Base-by-base conservation (phyloP, 208 protist species). In the Leishmania arabica region DNA sequence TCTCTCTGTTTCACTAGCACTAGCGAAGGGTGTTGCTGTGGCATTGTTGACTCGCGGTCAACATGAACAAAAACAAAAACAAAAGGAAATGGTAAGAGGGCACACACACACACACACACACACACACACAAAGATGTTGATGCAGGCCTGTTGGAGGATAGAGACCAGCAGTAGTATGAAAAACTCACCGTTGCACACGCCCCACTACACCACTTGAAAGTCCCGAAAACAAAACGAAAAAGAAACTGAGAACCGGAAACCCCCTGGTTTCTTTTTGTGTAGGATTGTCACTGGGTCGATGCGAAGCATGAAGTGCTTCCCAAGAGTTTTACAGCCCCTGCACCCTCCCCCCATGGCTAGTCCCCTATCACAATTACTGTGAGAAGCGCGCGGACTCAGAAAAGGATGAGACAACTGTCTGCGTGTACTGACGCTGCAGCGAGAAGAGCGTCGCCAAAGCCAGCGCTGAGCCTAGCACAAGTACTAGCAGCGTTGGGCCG, bases 401-500 rank as follows among this genome's bases (percentile, higher is more conserved):
- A 78, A 94, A 93, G 58, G 91, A 88, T 40, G 91, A 85, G 68
- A 87, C 73, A 47, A 89, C 84, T 17, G 83, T 89, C 66, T 91
- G 86, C 51, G 90, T 88, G 86, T 96, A 95, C 62, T 96, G 91
- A 37, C 89, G 92, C 85, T 97, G 94, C 77, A 97, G 76, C 21
- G 91, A 97, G 83, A 97, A 95, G 56, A 96, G 91, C 54, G 94
- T 93, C n/a, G 94, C 92, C 49, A 96, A 86, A 27, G 93, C 78
- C 47, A 97, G 74, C 27, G 94, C 86, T 47, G 87, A 80, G 51
- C 91, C 94, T 19, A 97, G 89, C 62, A 97, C 92, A 56, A 97
- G 72, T 17, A 97, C 91, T 37, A 97, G 88, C 88, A 97, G 91
- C 9, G 92, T 96, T 34, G 94, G 94, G 42, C 94, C 94, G 69